Percentiles rank a stretch among this genome's conserved stretches.
Evolutionary conservation across 2,329 filamentous ascomycete species (phyloP).

Genomic region (Graphilbum sp.): DNA sequence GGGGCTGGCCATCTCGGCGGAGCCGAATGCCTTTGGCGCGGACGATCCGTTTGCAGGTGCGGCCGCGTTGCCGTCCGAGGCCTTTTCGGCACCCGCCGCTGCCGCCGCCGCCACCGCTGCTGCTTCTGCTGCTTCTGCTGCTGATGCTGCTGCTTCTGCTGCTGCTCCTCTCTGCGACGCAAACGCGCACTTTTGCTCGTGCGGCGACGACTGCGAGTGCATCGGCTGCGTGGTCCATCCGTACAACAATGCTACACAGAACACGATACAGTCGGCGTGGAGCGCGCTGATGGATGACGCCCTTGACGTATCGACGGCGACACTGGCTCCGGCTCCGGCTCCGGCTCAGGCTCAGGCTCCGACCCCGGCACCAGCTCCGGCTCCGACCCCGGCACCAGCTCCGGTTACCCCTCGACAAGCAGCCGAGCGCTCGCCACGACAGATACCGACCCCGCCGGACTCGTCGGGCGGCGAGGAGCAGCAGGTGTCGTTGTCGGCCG

Average conservation of each 20-base stretch:
- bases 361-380: too few relatives aligned
- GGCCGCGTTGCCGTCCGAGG: neutral
- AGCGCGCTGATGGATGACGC: slow-evolving; percentile 7
- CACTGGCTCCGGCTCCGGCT: neutral
- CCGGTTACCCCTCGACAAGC: neutral
- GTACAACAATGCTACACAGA: slow-evolving; percentile 10
- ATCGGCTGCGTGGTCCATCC: slow-evolving; percentile 11
- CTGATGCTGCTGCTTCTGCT: too few relatives aligned
- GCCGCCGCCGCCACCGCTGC: too few relatives aligned
- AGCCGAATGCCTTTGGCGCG: neutral
- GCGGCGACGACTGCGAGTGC: slow-evolving; percentile 12
- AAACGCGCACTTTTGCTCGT: slow-evolving; percentile 10
- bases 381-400: neutral
- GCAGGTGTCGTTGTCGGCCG: slow-evolving; percentile 28
- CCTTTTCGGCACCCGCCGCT: neutral
- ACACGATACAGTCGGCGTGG: slow-evolving; percentile 10
- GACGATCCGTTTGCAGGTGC: neutral
- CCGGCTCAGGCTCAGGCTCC: neutral
- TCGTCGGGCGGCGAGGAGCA: slow-evolving; percentile 31
- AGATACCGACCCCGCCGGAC: slow-evolving; percentile 30
- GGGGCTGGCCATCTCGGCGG: slow-evolving; percentile 3
- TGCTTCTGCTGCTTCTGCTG: too few relatives aligned
- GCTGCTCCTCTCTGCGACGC: too few relatives aligned
- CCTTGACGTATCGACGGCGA: neutral
- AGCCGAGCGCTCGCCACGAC: slow-evolving; percentile 17